Evolutionary conservation across 2,329 filamentous ascomycete genomes (phyloP).

Genomic region (Diplodia seriata): DNA sequence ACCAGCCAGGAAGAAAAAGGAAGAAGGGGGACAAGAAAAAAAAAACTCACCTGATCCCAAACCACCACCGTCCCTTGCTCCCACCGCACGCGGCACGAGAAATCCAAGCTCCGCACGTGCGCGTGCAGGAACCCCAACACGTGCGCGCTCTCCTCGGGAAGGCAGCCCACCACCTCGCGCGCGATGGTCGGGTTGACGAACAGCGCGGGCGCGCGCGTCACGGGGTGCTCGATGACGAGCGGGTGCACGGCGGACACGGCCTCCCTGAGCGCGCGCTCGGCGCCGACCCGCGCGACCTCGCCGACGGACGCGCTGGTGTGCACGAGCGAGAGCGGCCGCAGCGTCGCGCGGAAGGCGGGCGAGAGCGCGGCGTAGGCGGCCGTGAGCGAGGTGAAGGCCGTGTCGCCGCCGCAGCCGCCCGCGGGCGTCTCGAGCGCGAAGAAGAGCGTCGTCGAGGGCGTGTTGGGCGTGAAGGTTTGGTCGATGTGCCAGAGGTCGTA

Average conservation of each 20-base stretch:
- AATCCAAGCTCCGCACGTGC: conserved; percentile 1
- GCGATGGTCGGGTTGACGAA: conserved; percentile 21
- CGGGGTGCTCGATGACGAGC: conserved; percentile 7
- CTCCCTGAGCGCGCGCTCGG: conserved; percentile 1
- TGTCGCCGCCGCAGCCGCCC: conserved; percentile 16
- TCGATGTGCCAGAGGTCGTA: conserved; percentile 30
- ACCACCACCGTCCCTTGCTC: conserved; percentile 22
- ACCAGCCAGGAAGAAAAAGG: no score
- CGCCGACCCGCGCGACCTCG: conserved; percentile 20
- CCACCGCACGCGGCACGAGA: conserved; percentile 18
- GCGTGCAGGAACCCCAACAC: conserved; percentile 5
- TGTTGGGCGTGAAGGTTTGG: conserved; percentile 26
- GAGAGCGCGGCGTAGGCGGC: conserved; percentile 32
- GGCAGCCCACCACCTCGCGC: background rate
- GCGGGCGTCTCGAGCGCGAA: background rate
- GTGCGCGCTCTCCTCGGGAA: conserved; percentile 8
- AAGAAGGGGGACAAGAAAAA: background rate
- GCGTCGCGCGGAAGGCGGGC: conserved; percentile 24
- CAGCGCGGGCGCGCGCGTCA: conserved; percentile 5
- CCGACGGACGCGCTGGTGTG: conserved; percentile 17
- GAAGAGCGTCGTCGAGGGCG: conserved; percentile 4
- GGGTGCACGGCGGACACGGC: conserved; percentile 5
- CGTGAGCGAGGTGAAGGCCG: conserved; percentile 14
- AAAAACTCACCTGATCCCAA: conserved; percentile 23
- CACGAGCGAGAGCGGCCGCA: conserved; percentile 27